Base-by-base conservation (phyloP, 768 basidiomycete genomes). In the Boletus rufocinnamomeus region DNA sequence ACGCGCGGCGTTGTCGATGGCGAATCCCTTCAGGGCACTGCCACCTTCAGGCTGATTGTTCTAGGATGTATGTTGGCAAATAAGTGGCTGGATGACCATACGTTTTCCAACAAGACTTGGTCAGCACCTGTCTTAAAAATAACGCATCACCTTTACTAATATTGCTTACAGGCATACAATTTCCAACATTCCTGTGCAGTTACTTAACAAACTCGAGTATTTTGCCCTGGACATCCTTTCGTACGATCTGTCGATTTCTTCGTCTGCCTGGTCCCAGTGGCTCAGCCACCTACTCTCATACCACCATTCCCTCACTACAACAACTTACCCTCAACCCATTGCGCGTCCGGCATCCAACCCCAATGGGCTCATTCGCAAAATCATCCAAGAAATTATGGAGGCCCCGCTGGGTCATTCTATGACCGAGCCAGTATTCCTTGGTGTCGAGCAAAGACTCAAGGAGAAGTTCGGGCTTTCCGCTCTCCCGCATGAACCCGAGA, bases 81-180 rank as follows among this genome's bases (percentile, higher is more conserved):
- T 72, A 93, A 93, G 74, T 92, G 91, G 91, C 69, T 93, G 62
- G 90, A 92, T 62, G 91, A 93, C 64, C 91, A 93, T 66, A 92
- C 91, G 0, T 93, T 92, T 73, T 91, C 89, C 41, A 92, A 92
- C 75, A 92, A 91, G 76, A 93, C 91, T 54, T 93, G 91, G 91
- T 91, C 70, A 59, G 85, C 70, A 38, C 4, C 4, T 28, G 17
- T 13, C 38, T 17, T 6, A 2, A 32, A 44, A 35, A 45, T 41
- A 38, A 40, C 45, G 48, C 30, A 30, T 19, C 40, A 35, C 46
- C 52, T 21, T 51, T 37, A 23, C 57, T 61, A 10, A 61, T 32
- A 41, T 48, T 44, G 23, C 55, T 45, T 50, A 61, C 63, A 93
- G 90, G 90, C 87, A 93, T 63, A 85, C 85, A 9, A 89, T 93